These are phyloP conservation scores for Nakaseomyces uthaithaninus DNA, from an alignment of 1,139 yeast species.

Conservation along the genomic window DNA sequence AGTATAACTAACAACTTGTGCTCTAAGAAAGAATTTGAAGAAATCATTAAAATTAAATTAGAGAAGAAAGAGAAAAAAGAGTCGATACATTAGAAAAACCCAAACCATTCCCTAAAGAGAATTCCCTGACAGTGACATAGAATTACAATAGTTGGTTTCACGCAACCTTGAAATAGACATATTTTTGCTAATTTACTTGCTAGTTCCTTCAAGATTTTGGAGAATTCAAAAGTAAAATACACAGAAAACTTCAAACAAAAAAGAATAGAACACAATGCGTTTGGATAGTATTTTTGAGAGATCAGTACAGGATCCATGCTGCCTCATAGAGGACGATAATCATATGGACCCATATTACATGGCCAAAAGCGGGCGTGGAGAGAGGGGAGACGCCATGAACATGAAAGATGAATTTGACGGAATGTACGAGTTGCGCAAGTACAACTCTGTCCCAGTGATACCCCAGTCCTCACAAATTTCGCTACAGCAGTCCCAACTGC, in stretches of 20 bases:
- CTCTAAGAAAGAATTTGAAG: too few species aligned
- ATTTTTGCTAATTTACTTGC: too few species aligned
- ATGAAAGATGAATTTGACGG: background rate
- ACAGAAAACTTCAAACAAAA: background rate
- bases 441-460: slow-evolving; percentile 3
- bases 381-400: background rate
- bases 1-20: too few species aligned
- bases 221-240: background rate
- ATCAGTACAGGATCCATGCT: slow-evolving; percentile 9
- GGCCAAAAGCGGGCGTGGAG: background rate
- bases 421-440: background rate
- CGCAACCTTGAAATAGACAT: too few species aligned
- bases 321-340: slow-evolving; percentile 1
- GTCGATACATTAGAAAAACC: too few species aligned
- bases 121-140: too few species aligned
- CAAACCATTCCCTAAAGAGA: too few species aligned
- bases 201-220: too few species aligned
- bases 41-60: too few species aligned
- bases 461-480: slow-evolving; percentile 1
- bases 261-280: background rate
- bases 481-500: slow-evolving; percentile 1
- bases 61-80: too few species aligned
- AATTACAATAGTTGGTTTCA: too few species aligned
- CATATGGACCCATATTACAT: background rate
- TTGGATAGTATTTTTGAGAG: slow-evolving; percentile 7